Percentiles rank a stretch among this genome's conserved stretches.
Conservation (phyloP, 352 stramenopile genomes). For the Globisporangium spinosum region DNA sequence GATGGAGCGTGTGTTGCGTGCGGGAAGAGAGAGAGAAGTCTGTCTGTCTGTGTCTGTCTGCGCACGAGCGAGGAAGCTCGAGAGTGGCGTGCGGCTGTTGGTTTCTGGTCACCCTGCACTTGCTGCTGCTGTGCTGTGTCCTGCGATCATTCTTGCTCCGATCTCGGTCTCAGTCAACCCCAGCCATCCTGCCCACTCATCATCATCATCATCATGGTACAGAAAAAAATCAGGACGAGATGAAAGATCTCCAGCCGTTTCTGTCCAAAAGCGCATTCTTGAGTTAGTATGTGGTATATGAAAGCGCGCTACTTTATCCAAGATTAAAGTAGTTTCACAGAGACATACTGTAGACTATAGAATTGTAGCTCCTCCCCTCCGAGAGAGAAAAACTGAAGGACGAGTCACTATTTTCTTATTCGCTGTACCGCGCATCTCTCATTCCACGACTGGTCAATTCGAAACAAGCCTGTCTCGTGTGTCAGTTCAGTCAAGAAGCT, state of each 20-base stretch:
- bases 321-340: not conserved
- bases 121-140: not conserved
- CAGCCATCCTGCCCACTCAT: not conserved
- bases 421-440: not conserved
- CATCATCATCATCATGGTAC: not conserved
- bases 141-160: not conserved
- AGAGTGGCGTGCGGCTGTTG: not conserved
- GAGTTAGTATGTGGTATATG: not conserved
- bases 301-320: not conserved
- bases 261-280: not conserved
- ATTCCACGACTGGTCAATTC: not conserved
- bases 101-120: slow-evolving; percentile 2
- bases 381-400: not conserved
- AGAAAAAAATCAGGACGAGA: not conserved
- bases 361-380: not conserved
- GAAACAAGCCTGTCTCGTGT: not conserved
- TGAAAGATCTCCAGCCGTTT: not conserved
- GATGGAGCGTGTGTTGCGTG: not conserved
- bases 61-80: not conserved
- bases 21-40: not conserved
- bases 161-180: not conserved
- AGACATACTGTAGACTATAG: not conserved
- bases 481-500: not conserved
- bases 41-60: not conserved
- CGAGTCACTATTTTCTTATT: slow-evolving; percentile 1